Evolutionary conservation across 2,329 filamentous ascomycete genomes (phyloP).

Genomic region (Acrocalymma vagum): DNA sequence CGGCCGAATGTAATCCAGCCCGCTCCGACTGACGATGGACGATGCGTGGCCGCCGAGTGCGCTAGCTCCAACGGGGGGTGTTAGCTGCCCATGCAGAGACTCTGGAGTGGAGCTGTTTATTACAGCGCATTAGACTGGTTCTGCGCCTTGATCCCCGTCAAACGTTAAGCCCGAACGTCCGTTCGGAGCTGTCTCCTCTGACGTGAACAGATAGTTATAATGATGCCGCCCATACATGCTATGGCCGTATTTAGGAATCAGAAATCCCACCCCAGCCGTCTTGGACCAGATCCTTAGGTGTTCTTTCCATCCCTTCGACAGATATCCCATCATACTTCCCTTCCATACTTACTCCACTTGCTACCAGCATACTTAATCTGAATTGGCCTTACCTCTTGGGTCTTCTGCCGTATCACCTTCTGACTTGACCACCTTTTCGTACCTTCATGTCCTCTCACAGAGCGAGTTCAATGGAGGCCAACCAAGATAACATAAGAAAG

Average conservation of each 20-base stretch:
- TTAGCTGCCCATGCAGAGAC: conserved; percentile 32
- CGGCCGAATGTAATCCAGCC: conserved; percentile 44
- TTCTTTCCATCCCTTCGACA: conserved; percentile 4
- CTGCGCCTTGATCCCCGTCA: neutral
- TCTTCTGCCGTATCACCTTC: conserved; percentile 2
- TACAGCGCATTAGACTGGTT: conserved; percentile 26
- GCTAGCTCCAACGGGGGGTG: conserved; percentile 28
- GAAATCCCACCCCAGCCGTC: conserved; percentile 27
- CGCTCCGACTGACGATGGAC: conserved; percentile 42
- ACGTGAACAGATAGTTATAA: conserved; percentile 51
- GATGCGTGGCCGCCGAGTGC: conserved; percentile 21
- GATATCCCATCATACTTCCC: conserved; percentile 10
- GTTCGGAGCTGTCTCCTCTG: conserved; percentile 45
- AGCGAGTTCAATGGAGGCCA: conserved; percentile 47
- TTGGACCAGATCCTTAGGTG: conserved; percentile 15
- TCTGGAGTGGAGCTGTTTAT: conserved; percentile 36
- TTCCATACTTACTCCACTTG: conserved; percentile 12
- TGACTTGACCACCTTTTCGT: conserved; percentile 9
- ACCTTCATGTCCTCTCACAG: conserved; percentile 47
- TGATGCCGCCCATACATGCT: conserved; percentile 42
- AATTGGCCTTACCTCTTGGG: conserved; percentile 1
- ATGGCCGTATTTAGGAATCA: conserved; percentile 37
- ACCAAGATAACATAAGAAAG: conserved; percentile 63
- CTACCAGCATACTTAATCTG: conserved; percentile 7
- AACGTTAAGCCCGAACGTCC: conserved; percentile 46